Conservation (phyloP, 495 filamentous ascomycete species). For the Hyaloscypha variabilis region DNA sequence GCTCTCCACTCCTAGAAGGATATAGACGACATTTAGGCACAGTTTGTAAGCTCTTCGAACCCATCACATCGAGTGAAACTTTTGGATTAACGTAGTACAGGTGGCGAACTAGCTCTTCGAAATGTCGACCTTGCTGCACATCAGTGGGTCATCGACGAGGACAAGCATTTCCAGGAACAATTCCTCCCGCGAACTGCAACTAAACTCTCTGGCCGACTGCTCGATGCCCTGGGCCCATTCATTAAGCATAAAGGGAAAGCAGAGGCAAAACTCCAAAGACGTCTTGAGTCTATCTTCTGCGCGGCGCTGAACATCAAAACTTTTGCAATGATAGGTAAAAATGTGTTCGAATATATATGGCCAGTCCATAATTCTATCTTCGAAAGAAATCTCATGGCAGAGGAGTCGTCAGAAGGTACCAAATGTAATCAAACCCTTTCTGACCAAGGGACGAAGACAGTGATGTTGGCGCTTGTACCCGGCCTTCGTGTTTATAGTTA, state of each 20-base stretch:
- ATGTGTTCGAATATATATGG: slow-evolving; percentile 1
- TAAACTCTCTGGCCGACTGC: background rate
- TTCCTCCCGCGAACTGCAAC: slow-evolving; percentile 1
- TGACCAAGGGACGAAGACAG: background rate
- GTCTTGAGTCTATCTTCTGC: background rate
- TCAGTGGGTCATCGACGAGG: background rate
- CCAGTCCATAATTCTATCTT: background rate
- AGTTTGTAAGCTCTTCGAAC: background rate
- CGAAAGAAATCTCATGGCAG: background rate
- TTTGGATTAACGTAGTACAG: background rate
- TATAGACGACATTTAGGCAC: background rate
- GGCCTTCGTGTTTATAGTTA: slow-evolving; percentile 1
- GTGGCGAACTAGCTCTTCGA: background rate
- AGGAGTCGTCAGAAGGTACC: background rate
- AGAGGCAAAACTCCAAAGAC: background rate
- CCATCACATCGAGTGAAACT: background rate
- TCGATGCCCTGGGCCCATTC: background rate
- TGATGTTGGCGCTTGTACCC: slow-evolving; percentile 1
- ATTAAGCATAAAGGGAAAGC: background rate
- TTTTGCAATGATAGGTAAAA: slow-evolving; percentile 3
- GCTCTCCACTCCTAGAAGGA: background rate
- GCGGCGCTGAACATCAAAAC: background rate
- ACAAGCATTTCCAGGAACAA: background rate
- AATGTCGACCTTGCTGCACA: slow-evolving; percentile 2
- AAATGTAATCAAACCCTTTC: background rate